Conservation (phyloP, 108 stramenopile genomes). For the Mayamaea pseudoterrestris region DNA sequence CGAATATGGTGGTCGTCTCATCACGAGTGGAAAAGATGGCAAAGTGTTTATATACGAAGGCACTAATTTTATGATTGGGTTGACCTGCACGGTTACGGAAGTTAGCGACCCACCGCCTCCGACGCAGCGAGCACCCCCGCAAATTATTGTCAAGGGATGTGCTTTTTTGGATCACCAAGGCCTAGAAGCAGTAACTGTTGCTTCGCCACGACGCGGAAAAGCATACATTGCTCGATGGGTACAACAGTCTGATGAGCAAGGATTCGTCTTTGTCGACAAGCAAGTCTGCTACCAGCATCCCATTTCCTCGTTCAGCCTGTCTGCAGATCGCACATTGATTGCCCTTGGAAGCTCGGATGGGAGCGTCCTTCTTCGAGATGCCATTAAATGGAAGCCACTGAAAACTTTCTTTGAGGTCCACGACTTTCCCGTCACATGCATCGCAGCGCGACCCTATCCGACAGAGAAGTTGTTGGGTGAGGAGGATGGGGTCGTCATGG, state of each 20-base stretch:
- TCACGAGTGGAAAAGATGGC: slow-evolving; percentile 73
- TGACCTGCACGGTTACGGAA: slow-evolving; percentile 20
- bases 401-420: slow-evolving; percentile 64
- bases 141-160: slow-evolving; percentile 70
- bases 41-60: slow-evolving; percentile 56
- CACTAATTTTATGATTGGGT: slow-evolving; percentile 11
- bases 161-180: slow-evolving; percentile 77
- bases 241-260: slow-evolving; percentile 6
- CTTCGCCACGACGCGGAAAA: slow-evolving; percentile 48
- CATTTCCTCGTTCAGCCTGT: slow-evolving; percentile 63
- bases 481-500: slow-evolving; percentile 47
- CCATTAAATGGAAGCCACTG: slow-evolving; percentile 28
- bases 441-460: slow-evolving; percentile 62
- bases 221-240: slow-evolving; percentile 58
- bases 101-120: slow-evolving; percentile 42
- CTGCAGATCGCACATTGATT: slow-evolving; percentile 38
- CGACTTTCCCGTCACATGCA: slow-evolving; percentile 74
- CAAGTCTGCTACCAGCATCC: slow-evolving; percentile 49
- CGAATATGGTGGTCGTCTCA: slow-evolving; percentile 23
- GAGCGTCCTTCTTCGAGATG: slow-evolving; percentile 41
- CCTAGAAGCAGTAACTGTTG: slow-evolving; percentile 51
- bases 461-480: slow-evolving; percentile 51
- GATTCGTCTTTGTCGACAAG: slow-evolving; percentile 14
- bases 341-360: slow-evolving; percentile 63
- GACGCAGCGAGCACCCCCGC: slow-evolving; percentile 27